Evolutionary conservation across 805 yeast species (phyloP).

Genomic region (Candida pseudofarinosa): DNA sequence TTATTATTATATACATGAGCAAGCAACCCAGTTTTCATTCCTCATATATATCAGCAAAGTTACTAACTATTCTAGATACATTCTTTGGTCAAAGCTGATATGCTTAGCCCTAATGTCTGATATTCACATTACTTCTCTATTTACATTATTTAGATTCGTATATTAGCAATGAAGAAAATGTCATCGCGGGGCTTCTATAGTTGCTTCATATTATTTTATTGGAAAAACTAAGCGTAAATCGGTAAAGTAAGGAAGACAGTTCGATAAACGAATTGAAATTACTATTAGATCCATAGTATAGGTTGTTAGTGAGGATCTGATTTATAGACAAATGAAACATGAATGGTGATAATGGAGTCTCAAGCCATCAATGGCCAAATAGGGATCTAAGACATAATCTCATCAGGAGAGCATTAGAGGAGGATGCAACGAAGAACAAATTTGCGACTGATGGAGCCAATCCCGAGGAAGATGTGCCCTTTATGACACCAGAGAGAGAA

Average conservation of each 20-base stretch:
- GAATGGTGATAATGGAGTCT: background rate
- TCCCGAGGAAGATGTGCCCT: no score
- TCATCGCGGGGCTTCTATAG: background rate
- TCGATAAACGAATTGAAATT: background rate
- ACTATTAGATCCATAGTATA: background rate
- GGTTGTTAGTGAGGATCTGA: background rate
- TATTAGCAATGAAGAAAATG: background rate
- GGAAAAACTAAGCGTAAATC: constrained; percentile 1
- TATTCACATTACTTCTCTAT: background rate
- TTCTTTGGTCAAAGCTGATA: constrained; percentile 41
- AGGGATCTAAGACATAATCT: no score
- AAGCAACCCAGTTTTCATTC: no score
- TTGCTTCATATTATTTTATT: no score
- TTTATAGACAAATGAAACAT: background rate
- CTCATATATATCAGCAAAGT: no score
- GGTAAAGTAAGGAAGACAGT: background rate
- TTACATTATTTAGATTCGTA: background rate
- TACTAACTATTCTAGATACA: constrained; percentile 25
- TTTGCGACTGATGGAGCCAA: no score
- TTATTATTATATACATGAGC: background rate
- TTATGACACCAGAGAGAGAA: no score
- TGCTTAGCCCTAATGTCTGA: constrained; percentile 41
- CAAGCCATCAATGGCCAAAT: no score
- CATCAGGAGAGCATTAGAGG: no score
- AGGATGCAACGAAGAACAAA: no score